phyloP scores from a whole-genome alignment of 2,329 filamentous ascomycete genomes.

The Herpotrichia juniperi region DNA sequence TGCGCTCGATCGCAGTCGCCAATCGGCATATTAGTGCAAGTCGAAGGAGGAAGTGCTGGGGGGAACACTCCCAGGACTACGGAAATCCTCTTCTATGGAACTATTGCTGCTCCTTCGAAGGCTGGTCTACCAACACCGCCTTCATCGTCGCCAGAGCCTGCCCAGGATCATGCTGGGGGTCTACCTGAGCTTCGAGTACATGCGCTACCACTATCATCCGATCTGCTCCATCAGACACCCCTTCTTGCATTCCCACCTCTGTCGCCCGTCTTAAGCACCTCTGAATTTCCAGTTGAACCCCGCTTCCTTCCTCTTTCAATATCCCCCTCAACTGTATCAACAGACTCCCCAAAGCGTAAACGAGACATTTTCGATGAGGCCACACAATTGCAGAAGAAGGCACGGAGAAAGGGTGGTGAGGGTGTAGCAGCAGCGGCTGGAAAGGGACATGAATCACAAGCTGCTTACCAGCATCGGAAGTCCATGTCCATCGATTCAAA shows the following conservation, averaged over 20 bases:
- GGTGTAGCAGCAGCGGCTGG: conserved; percentile 51
- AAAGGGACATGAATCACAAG: conserved; percentile 32
- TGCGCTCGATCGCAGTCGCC: conserved; percentile 44
- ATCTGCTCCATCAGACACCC: conserved; percentile 35
- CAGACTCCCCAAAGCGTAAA: conserved; percentile 48
- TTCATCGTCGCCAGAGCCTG: conserved; percentile 31
- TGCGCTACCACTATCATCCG: conserved; percentile 52
- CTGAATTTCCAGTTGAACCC: conserved; percentile 23
- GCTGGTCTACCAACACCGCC: conserved; percentile 39
- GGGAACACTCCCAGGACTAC: conserved; percentile 35
- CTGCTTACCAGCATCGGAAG: conserved; percentile 38
- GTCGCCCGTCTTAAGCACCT: conserved; percentile 8
- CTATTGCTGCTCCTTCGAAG: conserved; percentile 23
- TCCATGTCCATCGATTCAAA: conserved; percentile 38
- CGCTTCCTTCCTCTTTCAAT: conserved; percentile 40
- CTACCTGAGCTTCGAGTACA: conserved; percentile 41
- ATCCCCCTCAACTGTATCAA: conserved; percentile 20
- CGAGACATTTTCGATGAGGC: conserved; percentile 57
- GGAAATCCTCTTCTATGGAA: conserved; percentile 55
- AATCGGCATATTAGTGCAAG: conserved; percentile 46
- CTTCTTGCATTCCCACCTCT: conserved; percentile 9
- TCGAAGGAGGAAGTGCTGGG: conserved; percentile 14
- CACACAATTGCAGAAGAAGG: conserved; percentile 49
- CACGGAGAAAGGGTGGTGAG: conserved; percentile 50
- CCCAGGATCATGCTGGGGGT: conserved; percentile 10